phyloP scores from a whole-genome alignment of 352 stramenopile species.

The Pythium biforme region DNA sequence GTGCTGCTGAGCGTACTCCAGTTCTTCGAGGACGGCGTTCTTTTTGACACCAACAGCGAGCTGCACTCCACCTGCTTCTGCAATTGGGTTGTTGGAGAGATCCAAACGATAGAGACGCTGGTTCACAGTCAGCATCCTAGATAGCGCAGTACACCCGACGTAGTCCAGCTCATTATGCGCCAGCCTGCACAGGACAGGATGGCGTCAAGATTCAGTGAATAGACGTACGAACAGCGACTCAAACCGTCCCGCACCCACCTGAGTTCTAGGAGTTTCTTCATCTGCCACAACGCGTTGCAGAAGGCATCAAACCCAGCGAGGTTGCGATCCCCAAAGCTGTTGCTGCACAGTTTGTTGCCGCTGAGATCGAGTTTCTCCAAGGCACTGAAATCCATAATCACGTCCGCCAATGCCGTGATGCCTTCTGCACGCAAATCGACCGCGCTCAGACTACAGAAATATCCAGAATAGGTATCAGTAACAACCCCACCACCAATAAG shows the following conservation, averaged over 20 bases:
- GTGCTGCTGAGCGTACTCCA: conserved; percentile 34
- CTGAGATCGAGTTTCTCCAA: conserved; percentile 55
- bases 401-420: conserved; percentile 44
- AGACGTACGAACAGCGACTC: neutral
- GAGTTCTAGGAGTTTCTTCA: conserved; percentile 39
- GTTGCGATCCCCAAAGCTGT: conserved; percentile 57
- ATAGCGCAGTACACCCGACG: conserved; percentile 35
- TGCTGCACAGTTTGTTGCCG: conserved; percentile 44
- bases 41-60: conserved; percentile 51
- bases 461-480: neutral
- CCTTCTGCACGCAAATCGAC: conserved; percentile 53
- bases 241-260: conserved; percentile 19
- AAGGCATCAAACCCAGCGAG: conserved; percentile 50
- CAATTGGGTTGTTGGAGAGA: conserved; percentile 47
- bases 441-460: conserved; percentile 29
- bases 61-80: conserved; percentile 43
- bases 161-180: conserved; percentile 61
- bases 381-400: conserved; percentile 33
- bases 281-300: conserved; percentile 52
- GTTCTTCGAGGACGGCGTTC: conserved; percentile 40
- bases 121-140: conserved; percentile 64
- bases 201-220: neutral
- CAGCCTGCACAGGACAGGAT: conserved; percentile 27
- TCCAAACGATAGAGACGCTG: conserved; percentile 35
- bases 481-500: neutral